Percentiles rank a stretch among this genome's conserved stretches.
phyloP scores from a whole-genome alignment of 1,284 basidiomycete genomes.

The Heterobasidion irregulare region DNA sequence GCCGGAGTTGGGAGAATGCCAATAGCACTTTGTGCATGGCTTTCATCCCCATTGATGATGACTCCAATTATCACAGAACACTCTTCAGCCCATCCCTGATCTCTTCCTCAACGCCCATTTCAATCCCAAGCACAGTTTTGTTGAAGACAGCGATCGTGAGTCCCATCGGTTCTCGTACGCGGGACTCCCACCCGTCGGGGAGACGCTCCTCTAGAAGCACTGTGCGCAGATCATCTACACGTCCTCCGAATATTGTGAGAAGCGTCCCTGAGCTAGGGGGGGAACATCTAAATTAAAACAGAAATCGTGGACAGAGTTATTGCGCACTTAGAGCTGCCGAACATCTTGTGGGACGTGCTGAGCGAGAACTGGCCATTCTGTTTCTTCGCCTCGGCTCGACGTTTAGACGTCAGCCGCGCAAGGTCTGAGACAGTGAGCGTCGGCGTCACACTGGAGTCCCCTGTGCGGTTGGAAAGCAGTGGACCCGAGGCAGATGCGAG shows the following conservation, averaged over 20 bases:
- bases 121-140: slow-evolving; percentile 42
- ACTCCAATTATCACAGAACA: background rate
- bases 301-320: background rate
- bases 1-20: too few relatives aligned
- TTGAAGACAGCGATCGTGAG: slow-evolving; percentile 57
- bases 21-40: too few relatives aligned
- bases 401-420: slow-evolving; percentile 43
- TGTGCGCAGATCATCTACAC: slow-evolving; percentile 41
- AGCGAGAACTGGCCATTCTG: slow-evolving; percentile 49
- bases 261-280: slow-evolving; percentile 46
- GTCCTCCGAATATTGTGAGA: slow-evolving; percentile 57
- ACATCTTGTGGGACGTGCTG: slow-evolving; percentile 42
- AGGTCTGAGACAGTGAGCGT: slow-evolving; percentile 49
- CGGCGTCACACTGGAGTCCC: slow-evolving; percentile 29
- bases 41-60: too few relatives aligned
- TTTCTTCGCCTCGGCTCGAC: slow-evolving; percentile 44
- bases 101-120: slow-evolving; percentile 30
- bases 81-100: background rate
- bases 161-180: slow-evolving; percentile 41
- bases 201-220: slow-evolving; percentile 59
- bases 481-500: slow-evolving; percentile 49
- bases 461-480: background rate
- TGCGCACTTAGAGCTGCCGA: slow-evolving; percentile 59
- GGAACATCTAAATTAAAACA: background rate
- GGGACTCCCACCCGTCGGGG: slow-evolving; percentile 62